phyloP scores from a whole-genome alignment of 768 basidiomycete genomes.

The Boletus eberwhitei region DNA sequence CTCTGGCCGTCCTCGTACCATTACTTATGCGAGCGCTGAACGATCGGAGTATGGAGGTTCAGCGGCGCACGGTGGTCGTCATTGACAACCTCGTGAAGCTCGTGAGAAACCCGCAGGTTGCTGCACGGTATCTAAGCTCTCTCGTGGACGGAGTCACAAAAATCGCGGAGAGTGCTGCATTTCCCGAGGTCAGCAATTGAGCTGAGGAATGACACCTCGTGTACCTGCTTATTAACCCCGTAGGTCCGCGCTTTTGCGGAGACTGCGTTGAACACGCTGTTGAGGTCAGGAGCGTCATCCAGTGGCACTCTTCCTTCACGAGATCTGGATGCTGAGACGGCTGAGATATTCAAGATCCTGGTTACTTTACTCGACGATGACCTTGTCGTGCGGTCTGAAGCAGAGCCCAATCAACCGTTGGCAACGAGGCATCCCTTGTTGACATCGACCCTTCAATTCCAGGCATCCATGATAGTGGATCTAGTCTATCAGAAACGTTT shows the following conservation, averaged over 20 bases:
- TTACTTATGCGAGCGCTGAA: slow-evolving; percentile 87
- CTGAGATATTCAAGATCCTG: slow-evolving; percentile 52
- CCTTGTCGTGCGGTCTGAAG: slow-evolving; percentile 38
- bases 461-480: slow-evolving; percentile 73
- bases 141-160: slow-evolving; percentile 89
- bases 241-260: slow-evolving; percentile 91
- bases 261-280: slow-evolving; percentile 73
- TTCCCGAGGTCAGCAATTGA: slow-evolving; percentile 72
- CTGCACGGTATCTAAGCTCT: slow-evolving; percentile 81
- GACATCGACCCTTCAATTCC: slow-evolving; percentile 61
- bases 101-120: slow-evolving; percentile 86
- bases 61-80: slow-evolving; percentile 90
- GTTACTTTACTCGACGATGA: slow-evolving; percentile 57
- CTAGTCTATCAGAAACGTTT: slow-evolving; percentile 62
- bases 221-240: slow-evolving; percentile 9
- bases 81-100: slow-evolving; percentile 97
- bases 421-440: slow-evolving; percentile 56
- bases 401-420: slow-evolving; percentile 49
- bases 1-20: slow-evolving; percentile 92
- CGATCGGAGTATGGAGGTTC: slow-evolving; percentile 94
- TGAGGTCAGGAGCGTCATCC: slow-evolving; percentile 81
- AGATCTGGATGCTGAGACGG: slow-evolving; percentile 62
- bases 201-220: slow-evolving; percentile 3
- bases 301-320: slow-evolving; percentile 67
- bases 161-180: slow-evolving; percentile 87